Conservation (phyloP, 192 early-diverging fungal genomes). For the Linnemannia exigua region DNA sequence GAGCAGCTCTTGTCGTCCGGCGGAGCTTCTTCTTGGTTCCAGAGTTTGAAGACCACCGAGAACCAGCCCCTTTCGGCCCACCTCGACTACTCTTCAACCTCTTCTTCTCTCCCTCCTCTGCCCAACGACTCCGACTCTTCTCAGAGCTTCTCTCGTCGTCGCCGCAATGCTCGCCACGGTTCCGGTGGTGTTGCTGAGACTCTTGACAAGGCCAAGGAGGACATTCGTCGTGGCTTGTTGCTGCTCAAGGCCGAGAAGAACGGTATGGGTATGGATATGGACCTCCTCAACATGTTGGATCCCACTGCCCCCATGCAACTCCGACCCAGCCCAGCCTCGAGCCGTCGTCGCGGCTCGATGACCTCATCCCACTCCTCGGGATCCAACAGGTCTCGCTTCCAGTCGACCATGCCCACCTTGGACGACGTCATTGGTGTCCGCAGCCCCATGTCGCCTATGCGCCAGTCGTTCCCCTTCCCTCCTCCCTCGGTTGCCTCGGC, state of each 20-base stretch:
- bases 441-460: conserved; percentile 45
- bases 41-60: conserved; percentile 52
- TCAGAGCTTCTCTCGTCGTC: conserved; percentile 41
- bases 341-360: conserved; percentile 47
- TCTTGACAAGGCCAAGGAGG: conserved; percentile 59
- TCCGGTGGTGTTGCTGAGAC: conserved; percentile 44
- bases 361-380: conserved; percentile 47
- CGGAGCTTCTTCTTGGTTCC: conserved; percentile 54
- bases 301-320: conserved; percentile 27
- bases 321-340: conserved; percentile 23
- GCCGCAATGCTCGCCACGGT: conserved; percentile 45
- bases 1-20: conserved; percentile 41
- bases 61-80: conserved; percentile 42
- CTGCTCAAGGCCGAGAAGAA: conserved; percentile 60
- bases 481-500: conserved; percentile 16
- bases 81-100: conserved; percentile 42
- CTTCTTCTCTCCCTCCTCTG: conserved; percentile 27
- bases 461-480: conserved; percentile 46
- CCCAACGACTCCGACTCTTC: conserved; percentile 39
- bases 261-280: conserved; percentile 55
- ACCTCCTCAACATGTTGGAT: conserved; percentile 46
- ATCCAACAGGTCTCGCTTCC: conserved; percentile 48
- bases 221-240: conserved; percentile 54
- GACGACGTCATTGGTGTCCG: conserved; percentile 27
- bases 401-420: conserved; percentile 24